These are phyloP conservation scores for Oryza meridionalis DNA, from an alignment of 176 grass and related monocot genomes.

Conservation along the genomic window DNA sequence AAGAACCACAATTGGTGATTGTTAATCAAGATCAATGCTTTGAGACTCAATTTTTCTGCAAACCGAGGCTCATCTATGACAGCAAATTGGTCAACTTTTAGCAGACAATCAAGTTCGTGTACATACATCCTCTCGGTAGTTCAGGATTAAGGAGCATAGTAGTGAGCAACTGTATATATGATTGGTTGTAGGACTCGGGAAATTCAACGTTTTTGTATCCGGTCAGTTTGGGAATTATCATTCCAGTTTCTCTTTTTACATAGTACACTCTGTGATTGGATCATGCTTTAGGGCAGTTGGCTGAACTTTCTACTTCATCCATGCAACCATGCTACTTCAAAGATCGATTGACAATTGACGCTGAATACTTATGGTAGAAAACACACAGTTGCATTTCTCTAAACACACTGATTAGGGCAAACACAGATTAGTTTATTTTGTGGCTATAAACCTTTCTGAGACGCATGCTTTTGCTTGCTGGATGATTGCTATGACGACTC, in stretches of 20 bases:
- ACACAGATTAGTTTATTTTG: neutral
- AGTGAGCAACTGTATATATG: slow-evolving; percentile 13
- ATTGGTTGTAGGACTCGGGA: neutral
- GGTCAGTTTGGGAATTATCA: neutral
- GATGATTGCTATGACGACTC: neutral
- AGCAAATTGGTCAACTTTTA: neutral
- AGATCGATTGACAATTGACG: neutral
- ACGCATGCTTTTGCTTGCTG: neutral
- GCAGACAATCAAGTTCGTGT: slow-evolving; percentile 1
- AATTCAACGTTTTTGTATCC: neutral
- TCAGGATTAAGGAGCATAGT: neutral
- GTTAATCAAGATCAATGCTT: neutral
- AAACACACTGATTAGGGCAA: neutral
- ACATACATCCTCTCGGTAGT: neutral
- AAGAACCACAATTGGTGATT: neutral
- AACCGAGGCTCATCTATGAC: neutral
- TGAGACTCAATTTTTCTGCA: neutral
- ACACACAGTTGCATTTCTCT: neutral
- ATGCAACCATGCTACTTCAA: neutral
- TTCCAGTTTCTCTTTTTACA: neutral
- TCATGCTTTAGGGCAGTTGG: neutral
- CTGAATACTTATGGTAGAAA: neutral
- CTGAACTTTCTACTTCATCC: neutral
- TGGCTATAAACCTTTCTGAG: neutral
- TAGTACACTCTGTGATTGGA: neutral